These are phyloP conservation scores for Entonaema liquescens DNA, from an alignment of 495 filamentous ascomycete species.

Conservation along the genomic window DNA sequence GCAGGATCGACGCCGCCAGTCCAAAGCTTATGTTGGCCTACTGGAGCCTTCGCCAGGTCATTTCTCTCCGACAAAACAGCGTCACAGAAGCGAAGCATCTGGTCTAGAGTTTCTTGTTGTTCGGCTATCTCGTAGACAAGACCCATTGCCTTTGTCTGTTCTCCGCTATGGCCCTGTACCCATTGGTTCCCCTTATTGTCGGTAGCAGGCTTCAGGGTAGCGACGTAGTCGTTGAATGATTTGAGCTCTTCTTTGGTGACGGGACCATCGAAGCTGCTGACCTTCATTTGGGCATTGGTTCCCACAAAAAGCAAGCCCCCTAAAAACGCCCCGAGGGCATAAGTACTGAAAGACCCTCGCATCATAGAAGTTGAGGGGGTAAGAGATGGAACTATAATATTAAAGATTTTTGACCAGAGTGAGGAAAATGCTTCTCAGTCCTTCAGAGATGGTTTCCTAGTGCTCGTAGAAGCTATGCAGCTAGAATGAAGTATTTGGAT, in stretches of 20 bases:
- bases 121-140: slow-evolving; percentile 29
- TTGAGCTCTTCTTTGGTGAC: slow-evolving; percentile 28
- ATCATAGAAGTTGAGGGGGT: not conserved
- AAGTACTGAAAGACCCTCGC: not conserved
- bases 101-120: slow-evolving; percentile 27
- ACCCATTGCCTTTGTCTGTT: slow-evolving; percentile 33
- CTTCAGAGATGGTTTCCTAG: not conserved
- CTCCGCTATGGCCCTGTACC: slow-evolving; percentile 32
- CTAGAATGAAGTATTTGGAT: not conserved
- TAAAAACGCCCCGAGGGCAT: not conserved
- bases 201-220: slow-evolving; percentile 20
- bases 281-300: slow-evolving; percentile 20
- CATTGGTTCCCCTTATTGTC: slow-evolving; percentile 26
- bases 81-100: slow-evolving; percentile 35
- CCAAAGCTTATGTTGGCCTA: slow-evolving; percentile 29
- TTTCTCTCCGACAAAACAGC: slow-evolving; percentile 32
- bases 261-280: slow-evolving; percentile 34
- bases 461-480: not conserved
- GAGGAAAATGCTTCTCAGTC: not conserved
- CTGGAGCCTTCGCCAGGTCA: slow-evolving; percentile 27
- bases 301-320: not conserved
- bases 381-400: not conserved
- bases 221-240: slow-evolving; percentile 30
- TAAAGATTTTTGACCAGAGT: not conserved
- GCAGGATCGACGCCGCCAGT: slow-evolving; percentile 22